Evolutionary conservation across 2,329 filamentous ascomycete species (phyloP).

Genomic region (Colletotrichum scovillei): DNA sequence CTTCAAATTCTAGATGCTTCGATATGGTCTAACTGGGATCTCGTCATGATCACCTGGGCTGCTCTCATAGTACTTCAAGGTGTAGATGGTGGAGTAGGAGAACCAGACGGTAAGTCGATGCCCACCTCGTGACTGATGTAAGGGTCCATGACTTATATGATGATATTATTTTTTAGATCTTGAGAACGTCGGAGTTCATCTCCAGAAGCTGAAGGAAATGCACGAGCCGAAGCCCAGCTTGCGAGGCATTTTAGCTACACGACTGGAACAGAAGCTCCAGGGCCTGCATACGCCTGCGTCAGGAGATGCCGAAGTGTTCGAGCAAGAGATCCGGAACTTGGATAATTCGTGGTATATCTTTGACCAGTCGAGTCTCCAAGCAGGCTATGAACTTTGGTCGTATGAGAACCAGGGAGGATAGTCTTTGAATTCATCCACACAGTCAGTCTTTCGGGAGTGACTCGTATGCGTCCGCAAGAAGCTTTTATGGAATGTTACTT

Average conservation of each 20-base stretch:
- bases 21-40: slow-evolving; percentile 57
- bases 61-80: slow-evolving; percentile 56
- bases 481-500: too few relatives aligned
- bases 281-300: slow-evolving; percentile 40
- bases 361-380: slow-evolving; percentile 41
- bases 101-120: slow-evolving; percentile 46
- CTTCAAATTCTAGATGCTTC: slow-evolving; percentile 52
- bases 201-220: slow-evolving; percentile 43
- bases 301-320: slow-evolving; percentile 21
- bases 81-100: slow-evolving; percentile 51
- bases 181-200: slow-evolving; percentile 43
- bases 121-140: neutral
- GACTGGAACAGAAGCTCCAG: slow-evolving; percentile 43
- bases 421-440: neutral
- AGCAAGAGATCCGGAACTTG: slow-evolving; percentile 32
- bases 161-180: slow-evolving; percentile 37
- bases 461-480: neutral
- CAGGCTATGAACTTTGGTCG: slow-evolving; percentile 37
- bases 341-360: slow-evolving; percentile 43
- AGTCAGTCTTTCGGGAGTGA: neutral
- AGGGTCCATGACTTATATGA: neutral
- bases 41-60: slow-evolving; percentile 57
- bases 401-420: slow-evolving; percentile 25
- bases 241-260: slow-evolving; percentile 38
- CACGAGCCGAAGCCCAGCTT: slow-evolving; percentile 42